Percentiles rank a stretch among this genome's conserved stretches.
These are phyloP conservation scores for Ophiostoma tasmaniense DNA, from an alignment of 2,329 filamentous ascomycete species.

Conservation along the genomic window DNA sequence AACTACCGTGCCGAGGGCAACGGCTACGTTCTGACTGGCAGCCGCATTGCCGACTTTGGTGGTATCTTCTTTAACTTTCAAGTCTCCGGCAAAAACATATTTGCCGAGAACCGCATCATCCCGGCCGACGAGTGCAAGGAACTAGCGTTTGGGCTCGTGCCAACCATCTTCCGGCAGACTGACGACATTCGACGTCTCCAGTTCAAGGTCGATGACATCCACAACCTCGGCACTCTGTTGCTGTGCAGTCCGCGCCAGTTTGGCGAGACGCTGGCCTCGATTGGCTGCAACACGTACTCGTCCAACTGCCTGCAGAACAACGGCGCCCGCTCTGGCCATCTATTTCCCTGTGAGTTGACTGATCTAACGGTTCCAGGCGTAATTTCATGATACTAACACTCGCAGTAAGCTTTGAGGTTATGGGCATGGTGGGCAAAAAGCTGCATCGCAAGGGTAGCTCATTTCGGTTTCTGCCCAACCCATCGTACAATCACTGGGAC, in stretches of 20 bases:
- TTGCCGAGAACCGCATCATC: conserved; percentile 43
- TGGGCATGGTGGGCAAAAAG: conserved; percentile 47
- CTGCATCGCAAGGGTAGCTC: conserved; percentile 41
- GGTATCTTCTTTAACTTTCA: conserved; percentile 50
- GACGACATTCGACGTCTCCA: conserved; percentile 33
- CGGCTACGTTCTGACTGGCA: conserved; percentile 42
- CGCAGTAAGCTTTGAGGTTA: conserved; percentile 47
- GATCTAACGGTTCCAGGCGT: background rate
- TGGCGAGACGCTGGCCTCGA: conserved; percentile 41
- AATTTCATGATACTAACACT: background rate
- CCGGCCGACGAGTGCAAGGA: conserved; percentile 46
- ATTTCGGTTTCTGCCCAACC: conserved; percentile 49
- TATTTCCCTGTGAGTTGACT: conserved; percentile 39
- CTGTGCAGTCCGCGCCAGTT: conserved; percentile 44
- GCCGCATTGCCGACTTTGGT: conserved; percentile 40
- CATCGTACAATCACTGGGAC: conserved; percentile 47
- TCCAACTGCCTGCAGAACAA: conserved; percentile 36
- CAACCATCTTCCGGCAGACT: conserved; percentile 42
- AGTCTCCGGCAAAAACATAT: conserved; percentile 40
- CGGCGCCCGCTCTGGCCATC: conserved; percentile 35
- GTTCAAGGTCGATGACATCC: conserved; percentile 33
- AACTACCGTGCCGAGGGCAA: conserved; percentile 49
- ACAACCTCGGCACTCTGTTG: conserved; percentile 36
- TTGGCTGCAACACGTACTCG: conserved; percentile 47
- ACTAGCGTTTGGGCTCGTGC: conserved; percentile 46